Base-by-base conservation (phyloP, 495 filamentous ascomycete genomes). In the Evernia prunastri region DNA sequence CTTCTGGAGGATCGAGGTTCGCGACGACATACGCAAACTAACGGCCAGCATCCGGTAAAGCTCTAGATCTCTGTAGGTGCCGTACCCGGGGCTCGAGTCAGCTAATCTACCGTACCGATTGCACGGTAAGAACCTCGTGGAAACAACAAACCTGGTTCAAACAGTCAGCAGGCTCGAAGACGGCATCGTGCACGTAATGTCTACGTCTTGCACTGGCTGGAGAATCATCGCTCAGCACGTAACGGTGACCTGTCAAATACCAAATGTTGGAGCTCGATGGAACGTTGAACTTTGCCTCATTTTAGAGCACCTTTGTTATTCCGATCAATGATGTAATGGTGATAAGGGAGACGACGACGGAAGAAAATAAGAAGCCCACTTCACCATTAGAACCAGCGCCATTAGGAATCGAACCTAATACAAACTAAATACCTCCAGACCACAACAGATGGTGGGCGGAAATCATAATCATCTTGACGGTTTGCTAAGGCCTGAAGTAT, bases 401-500 rank as follows among this genome's bases (percentile, higher is more conserved):
- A n/a, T n/a, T n/a, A n/a, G n/a, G n/a, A n/a, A n/a, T n/a, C n/a
- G n/a, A n/a, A n/a, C n/a, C n/a, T n/a, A n/a, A n/a, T n/a, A n/a
- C n/a, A n/a, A n/a, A n/a, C n/a, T n/a, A n/a, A n/a, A n/a, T n/a
- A n/a, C n/a, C n/a, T n/a, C n/a, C n/a, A 20, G 15, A n/a, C 65
- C 20, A 63, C 63, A n/a, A 59, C 47, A 51, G 36, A 42, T 42
- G 68, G 69, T 27, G 67, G 61, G 5, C 29, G 56, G 7, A 51
- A 37, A 27, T 43, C 67, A 62, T 69, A 70, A 36, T 63, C 51
- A 36, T 63, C 51, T 31, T 70, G n/a, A 25, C 66, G 56, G 20
- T 65, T 71, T 9, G 65, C 65, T 11, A 71, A 60, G 51, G 67
- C 51, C 23, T 63, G 60, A 27, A 70, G 66, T 58, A 73, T 72